Conservation (phyloP, 2,329 filamentous ascomycete genomes). For the Fusarium abutilonis region DNA sequence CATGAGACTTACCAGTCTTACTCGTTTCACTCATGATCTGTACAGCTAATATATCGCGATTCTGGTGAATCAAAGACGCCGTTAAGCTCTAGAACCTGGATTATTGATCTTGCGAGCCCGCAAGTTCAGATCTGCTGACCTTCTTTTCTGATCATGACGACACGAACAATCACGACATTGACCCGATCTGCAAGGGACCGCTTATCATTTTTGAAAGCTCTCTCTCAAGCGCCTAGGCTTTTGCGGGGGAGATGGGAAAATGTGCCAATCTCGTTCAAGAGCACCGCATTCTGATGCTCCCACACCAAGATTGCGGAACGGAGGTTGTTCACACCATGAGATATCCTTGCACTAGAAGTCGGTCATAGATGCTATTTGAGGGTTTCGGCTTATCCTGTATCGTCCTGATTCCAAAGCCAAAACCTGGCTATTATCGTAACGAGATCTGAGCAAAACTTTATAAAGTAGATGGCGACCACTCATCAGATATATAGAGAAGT, state of each 20-base stretch:
- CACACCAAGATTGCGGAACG: constrained; percentile 20
- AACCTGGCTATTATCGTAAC: not conserved
- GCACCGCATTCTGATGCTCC: constrained; percentile 12
- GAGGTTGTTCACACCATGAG: constrained; percentile 32
- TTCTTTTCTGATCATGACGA: constrained; percentile 25
- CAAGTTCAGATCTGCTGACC: constrained; percentile 22
- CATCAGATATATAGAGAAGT: too few relatives aligned
- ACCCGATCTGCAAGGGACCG: constrained; percentile 36
- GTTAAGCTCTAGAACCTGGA: not conserved
- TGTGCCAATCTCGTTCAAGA: not conserved
- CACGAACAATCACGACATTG: constrained; percentile 33
- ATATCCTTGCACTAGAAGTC: constrained; percentile 34
- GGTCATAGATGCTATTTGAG: constrained; percentile 34
- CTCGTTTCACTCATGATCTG: too few relatives aligned
- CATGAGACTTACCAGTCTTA: not conserved
- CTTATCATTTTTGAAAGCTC: constrained; percentile 26
- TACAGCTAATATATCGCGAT: too few relatives aligned
- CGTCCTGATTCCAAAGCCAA: too few relatives aligned
- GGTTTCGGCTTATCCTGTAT: not conserved
- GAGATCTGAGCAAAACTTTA: not conserved
- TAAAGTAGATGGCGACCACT: not conserved
- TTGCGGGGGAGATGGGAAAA: constrained; percentile 25
- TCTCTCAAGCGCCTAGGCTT: constrained; percentile 17
- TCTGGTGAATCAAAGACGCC: not conserved
- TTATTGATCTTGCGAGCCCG: not conserved